Percentiles rank a stretch among this genome's conserved stretches.
Conservation (phyloP, 2,329 filamentous ascomycete genomes). For the Lecanicillium sp. region DNA sequence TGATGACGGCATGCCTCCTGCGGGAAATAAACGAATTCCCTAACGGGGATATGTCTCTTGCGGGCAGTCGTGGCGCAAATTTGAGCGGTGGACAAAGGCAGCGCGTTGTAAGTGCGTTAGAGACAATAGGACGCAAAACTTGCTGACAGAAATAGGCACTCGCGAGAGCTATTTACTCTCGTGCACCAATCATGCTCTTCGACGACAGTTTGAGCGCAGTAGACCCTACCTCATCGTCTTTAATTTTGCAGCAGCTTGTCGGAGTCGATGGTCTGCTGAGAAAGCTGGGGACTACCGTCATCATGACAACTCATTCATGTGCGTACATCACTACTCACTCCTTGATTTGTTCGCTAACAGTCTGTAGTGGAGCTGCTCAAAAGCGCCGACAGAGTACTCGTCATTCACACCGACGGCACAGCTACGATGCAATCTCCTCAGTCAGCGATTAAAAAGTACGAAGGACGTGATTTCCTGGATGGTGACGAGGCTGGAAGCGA, state of each 20-base stretch:
- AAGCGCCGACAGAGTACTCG: too few relatives aligned
- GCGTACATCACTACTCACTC: neutral
- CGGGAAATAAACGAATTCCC: neutral
- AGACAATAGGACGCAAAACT: neutral
- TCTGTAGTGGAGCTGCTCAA: too few relatives aligned
- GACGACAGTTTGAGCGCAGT: conserved; percentile 11
- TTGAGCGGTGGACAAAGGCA: conserved; percentile 4
- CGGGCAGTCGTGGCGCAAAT: neutral
- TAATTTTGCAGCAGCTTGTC: conserved; percentile 3
- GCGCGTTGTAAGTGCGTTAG: conserved; percentile 11
- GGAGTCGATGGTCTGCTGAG: too few relatives aligned
- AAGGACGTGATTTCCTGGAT: too few relatives aligned
- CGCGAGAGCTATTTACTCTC: conserved; percentile 4
- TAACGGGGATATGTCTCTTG: neutral
- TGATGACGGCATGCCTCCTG: neutral
- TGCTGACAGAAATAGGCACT: conserved; percentile 1
- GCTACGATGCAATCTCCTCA: too few relatives aligned
- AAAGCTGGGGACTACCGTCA: conserved; percentile 4
- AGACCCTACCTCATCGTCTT: conserved; percentile 5
- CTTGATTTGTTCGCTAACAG: too few relatives aligned
- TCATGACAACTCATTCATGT: conserved; percentile 6
- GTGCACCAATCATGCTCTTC: conserved; percentile 5
- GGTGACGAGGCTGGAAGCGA: too few relatives aligned
- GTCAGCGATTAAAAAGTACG: too few relatives aligned
- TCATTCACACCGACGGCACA: too few relatives aligned